Evolutionary conservation across 805 yeast genomes (phyloP).

Genomic region (Schwanniomyces yamadae): DNA sequence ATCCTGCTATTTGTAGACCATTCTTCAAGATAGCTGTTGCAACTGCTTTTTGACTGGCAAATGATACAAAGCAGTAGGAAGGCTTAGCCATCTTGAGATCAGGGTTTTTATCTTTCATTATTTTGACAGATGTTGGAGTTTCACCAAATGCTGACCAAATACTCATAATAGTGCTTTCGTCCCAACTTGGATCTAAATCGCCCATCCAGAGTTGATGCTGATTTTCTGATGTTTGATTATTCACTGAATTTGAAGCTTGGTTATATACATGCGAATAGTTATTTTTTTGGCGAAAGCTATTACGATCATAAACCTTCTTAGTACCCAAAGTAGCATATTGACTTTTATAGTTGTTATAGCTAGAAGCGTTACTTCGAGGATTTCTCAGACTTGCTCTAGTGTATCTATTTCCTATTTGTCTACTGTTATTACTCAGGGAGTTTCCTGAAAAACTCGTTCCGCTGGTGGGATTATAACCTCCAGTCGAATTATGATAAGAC

Average conservation of each 20-base stretch:
- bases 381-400: too few species aligned
- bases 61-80: conserved; percentile 76
- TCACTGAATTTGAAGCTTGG: conserved; percentile 2
- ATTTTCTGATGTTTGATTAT: neutral
- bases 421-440: neutral
- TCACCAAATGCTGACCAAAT: conserved; percentile 77
- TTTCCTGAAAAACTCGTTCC: neutral
- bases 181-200: conserved; percentile 83
- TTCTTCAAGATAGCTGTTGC: conserved; percentile 63
- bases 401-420: neutral
- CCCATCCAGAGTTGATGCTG: conserved; percentile 78
- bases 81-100: conserved; percentile 32
- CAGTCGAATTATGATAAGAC: conserved; percentile 2
- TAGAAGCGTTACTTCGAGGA: too few species aligned
- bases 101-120: conserved; percentile 62
- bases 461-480: neutral
- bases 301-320: conserved; percentile 8
- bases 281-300: conserved; percentile 2
- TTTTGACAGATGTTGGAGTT: conserved; percentile 54
- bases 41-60: conserved; percentile 59
- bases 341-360: neutral
- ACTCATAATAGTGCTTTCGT: conserved; percentile 61
- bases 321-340: too few species aligned
- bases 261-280: conserved; percentile 6
- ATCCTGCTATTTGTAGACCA: conserved; percentile 70